Base-by-base conservation (phyloP, 1,284 basidiomycete genomes). In the Amylostereum chailletii region DNA sequence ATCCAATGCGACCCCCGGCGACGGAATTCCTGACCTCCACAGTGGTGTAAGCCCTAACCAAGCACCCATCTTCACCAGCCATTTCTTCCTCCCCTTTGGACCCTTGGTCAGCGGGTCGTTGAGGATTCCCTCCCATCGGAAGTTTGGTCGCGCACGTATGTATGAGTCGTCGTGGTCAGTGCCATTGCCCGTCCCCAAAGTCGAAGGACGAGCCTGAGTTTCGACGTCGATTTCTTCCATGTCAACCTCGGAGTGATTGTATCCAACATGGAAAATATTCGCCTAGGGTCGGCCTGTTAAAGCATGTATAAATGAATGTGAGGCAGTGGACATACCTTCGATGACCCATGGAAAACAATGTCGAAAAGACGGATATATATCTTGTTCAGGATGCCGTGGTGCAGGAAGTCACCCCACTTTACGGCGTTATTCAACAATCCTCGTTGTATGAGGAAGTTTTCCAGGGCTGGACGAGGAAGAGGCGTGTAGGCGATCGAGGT, bases 401-500 rank as follows among this genome's bases (percentile, higher is more conserved):
- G 75, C 58, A 91, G 79, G 55, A 80, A 80, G 40, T 77, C 73
- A 10, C 67, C 66, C 57, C 67, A 70, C 32, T 64, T 67, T 0
- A 76, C 67, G 30, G 65, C 69, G 43, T 68, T 72, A 37, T 75
- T 72, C 49, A 80, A 66, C 19, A 90, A 64, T 0, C 83, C 83
- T 10, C 82, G 69, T 58, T 86, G 80, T 0, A 62, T 64, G 5
- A 91, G 69, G 58, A 88, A 90, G 2, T 65, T 61, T 61, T 89
- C 86, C 42, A 91, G 63, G 0, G 71, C 76, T 0, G 78, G 59
- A 4, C 89, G 74, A n/a, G 84, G 73, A 38, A 90, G 67, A 2
- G 87, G 87, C 0, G 70, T 75, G 60, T 90, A 92, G 4, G 86
- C 86, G 54, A 92, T 83, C 2, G 83, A 87, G 0, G 77, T 75